Base-by-base conservation (phyloP, 2,329 filamentous ascomycete genomes). In the Botrytis sinoallii region DNA sequence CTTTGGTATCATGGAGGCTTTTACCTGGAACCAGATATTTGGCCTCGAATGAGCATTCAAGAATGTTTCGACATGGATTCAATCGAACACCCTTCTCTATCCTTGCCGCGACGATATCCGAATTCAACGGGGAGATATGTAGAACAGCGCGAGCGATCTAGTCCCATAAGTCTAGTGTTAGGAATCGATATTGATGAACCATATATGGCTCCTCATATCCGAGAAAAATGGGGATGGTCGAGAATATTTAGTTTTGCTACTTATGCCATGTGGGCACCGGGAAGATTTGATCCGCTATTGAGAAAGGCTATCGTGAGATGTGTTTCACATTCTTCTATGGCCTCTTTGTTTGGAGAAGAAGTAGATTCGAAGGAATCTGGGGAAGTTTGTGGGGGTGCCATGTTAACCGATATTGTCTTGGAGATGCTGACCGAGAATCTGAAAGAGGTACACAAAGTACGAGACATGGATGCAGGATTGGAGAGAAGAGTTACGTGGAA, bases 1-100 rank as follows among this genome's bases (percentile, higher is more conserved):
- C 69, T 79, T 6, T 79, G 76, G 76, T 78, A 76, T 57, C 55
- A 77, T 75, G 77, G 77, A 0, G 77, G 77, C 1, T 75, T 78
- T 20, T 77, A 72, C 35, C 40, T 75, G 7, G 75, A 75, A 20
- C 69, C 78, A 2, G 76, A 78, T 64, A 77, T 76, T 16, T 79
- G 77, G 77, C 65, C 70, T 48, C 73, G 75, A 3, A 40, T 77
- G 1, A 32, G 74, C 4, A 64, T 79, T 59, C 38, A 68, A 18
- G 48, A 76, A 46, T 79, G 77, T 44, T 12, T 40, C 10, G 75
- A 75, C 8, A 73, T 76, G 38, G 59, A 70, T 12, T 57, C 71
- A 8, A 57, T 72, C 4, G 60, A 67, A 6, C 44, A 67, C 35
- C 70, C 46, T 22, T 67, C 61, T 22, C 29, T 68, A 14, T 44